Evolutionary conservation across 176 grass and related monocot species (phyloP).

Genomic region (Secale cereale): DNA sequence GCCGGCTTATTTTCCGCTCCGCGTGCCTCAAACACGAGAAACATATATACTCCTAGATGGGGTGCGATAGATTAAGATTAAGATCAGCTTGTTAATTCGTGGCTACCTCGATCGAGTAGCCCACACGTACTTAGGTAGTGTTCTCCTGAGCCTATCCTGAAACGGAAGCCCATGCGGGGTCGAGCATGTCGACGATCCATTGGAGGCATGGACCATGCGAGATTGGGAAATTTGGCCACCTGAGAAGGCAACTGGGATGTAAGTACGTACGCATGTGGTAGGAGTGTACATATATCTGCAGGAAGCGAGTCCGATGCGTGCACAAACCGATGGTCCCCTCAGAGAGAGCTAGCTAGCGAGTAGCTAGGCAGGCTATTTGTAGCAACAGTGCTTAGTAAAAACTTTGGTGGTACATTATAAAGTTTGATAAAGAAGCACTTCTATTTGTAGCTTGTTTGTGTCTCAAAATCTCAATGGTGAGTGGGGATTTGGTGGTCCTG

Average conservation of each 20-base stretch:
- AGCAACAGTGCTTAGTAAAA: not conserved
- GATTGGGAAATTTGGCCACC: not conserved
- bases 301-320: not conserved
- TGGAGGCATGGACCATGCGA: not conserved
- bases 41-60: not conserved
- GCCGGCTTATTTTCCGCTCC: not conserved
- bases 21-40: constrained; percentile 34
- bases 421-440: too few species aligned
- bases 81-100: not conserved
- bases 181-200: constrained; percentile 7
- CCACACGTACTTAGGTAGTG: not conserved
- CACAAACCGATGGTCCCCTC: constrained; percentile 30
- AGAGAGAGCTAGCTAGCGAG: not conserved
- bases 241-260: too few species aligned
- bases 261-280: not conserved
- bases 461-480: not conserved
- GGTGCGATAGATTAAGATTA: not conserved
- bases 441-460: constrained; percentile 20
- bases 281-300: not conserved
- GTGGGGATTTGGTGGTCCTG: constrained; percentile 35
- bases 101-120: not conserved
- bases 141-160: not conserved
- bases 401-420: too few species aligned
- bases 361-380: constrained; percentile 7
- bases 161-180: constrained; percentile 18